Conservation (phyloP, 345 rosid genomes). For the Trapa bicornis region DNA sequence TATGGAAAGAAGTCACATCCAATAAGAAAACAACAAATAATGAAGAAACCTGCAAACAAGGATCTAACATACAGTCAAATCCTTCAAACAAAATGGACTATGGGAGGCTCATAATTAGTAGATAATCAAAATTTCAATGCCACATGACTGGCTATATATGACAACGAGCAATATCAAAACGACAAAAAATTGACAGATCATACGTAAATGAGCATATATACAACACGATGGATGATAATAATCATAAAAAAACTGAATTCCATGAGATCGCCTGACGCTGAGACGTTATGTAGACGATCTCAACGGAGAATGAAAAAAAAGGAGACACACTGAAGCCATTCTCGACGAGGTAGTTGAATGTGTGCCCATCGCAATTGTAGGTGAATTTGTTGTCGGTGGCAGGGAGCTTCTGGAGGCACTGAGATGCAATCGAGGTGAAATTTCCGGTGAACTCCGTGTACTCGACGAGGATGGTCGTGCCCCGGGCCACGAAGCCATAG, state of each 20-base stretch:
- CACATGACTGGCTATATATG: not conserved
- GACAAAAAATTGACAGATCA: not conserved
- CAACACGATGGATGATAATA: not conserved
- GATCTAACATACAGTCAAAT: not conserved
- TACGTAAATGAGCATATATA: not conserved
- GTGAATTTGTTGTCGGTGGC: conserved; percentile 61
- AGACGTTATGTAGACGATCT: not conserved
- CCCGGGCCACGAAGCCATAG: conserved; percentile 66
- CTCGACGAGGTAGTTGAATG: conserved; percentile 75
- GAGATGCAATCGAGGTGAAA: conserved; percentile 61
- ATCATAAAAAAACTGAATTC: not conserved
- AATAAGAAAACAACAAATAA: not conserved
- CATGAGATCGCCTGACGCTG: not conserved
- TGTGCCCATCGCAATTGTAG: conserved; percentile 75
- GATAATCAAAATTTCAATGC: not conserved
- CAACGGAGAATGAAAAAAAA: not conserved
- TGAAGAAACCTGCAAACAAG: not conserved
- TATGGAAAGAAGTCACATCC: not conserved
- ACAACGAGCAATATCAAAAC: not conserved
- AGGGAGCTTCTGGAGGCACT: conserved; percentile 70
- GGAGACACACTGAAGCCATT: conserved; percentile 51
- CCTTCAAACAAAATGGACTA: not conserved
- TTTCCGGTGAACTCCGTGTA: conserved; percentile 73
- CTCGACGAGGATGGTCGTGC: conserved; percentile 59
- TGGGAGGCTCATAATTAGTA: not conserved